phyloP scores from a whole-genome alignment of 768 basidiomycete species.

The Lentinula edodes region DNA sequence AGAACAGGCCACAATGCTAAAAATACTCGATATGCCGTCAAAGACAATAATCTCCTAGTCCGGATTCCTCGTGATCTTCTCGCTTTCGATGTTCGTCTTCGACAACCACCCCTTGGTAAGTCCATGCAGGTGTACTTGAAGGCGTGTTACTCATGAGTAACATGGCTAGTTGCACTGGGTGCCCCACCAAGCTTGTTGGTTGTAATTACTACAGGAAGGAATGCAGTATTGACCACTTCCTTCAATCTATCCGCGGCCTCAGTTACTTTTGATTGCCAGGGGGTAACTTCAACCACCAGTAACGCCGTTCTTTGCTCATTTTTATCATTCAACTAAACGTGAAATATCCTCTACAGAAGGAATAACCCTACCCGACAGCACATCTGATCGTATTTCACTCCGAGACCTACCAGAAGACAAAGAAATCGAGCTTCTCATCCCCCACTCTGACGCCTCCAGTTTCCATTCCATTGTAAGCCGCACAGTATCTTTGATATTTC shows the following conservation, averaged over 20 bases:
- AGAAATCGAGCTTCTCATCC: constrained; percentile 46
- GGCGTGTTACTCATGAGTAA: not conserved
- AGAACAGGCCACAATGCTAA: constrained; percentile 22
- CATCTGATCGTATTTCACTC: constrained; percentile 41
- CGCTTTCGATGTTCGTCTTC: constrained; percentile 59
- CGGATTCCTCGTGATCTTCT: constrained; percentile 57
- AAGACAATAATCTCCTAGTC: constrained; percentile 38
- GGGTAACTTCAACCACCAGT: constrained; percentile 32
- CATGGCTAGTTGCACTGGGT: constrained; percentile 57
- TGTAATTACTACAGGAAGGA: constrained; percentile 62
- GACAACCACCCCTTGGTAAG: constrained; percentile 48
- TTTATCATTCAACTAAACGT: not conserved
- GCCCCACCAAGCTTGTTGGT: constrained; percentile 48
- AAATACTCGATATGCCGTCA: constrained; percentile 16
- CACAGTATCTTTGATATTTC: not conserved
- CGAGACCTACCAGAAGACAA: constrained; percentile 41
- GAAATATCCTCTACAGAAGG: not conserved
- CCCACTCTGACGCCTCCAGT: constrained; percentile 62
- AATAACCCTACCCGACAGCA: constrained; percentile 23
- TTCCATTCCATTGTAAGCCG: constrained; percentile 54
- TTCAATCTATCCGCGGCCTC: constrained; percentile 52
- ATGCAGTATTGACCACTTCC: constrained; percentile 48
- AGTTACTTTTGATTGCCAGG: constrained; percentile 42
- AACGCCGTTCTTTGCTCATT: not conserved
- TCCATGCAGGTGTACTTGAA: not conserved